Evolutionary conservation across 192 early-diverging fungal genomes (phyloP), one percentile per base, ranked within the genome.

Genomic region (Linnemannia elongata): DNA sequence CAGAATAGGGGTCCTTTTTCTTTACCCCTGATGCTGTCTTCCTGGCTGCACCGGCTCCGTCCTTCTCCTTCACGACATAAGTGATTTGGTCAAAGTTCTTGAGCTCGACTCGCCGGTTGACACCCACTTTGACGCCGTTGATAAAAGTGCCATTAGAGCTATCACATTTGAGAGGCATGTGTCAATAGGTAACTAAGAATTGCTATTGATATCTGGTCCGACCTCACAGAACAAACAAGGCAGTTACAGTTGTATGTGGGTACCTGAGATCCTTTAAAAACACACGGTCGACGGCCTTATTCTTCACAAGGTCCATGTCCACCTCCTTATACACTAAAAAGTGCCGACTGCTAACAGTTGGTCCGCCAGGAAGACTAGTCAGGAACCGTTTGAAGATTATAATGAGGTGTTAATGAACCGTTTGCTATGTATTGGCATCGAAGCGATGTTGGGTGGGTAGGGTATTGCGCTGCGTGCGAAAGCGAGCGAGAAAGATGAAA

Each of bases 91-190:
- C 95, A 30, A 92, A 93, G 76, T 92, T 78, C 20, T 83, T 80
- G 54, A 96, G 90, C 79, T 91, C 89, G 22, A 92, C 77, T 3
- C 91, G 82, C 69, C 88, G 78, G 72, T 90, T 90, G 33, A 90
- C 88, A 6, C 81, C 85, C n/a, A 95, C 82, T 49, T 91, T 90
- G 38, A 74, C 74, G 22, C 90, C 91, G 80, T 95, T 95, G 79
- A 96, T 90, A 76, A 87, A 95, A 3, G 94, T 96, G 30, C 95
- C 95, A 74, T 96, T 95, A 20, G 93, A 90, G 89, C 94, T 95
- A 45, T 45, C 15, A 66, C 24, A 44, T 4, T 30, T 45, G 15
- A 24, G 41, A 33, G 44, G 10, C n/a, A 15, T 66, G 60, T 66
- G 27, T 38, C 15, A 22, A 22, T 27, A 22, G 8, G 17, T 42